Conservation (phyloP, 805 yeast species). For the Ogataea methanolica region DNA sequence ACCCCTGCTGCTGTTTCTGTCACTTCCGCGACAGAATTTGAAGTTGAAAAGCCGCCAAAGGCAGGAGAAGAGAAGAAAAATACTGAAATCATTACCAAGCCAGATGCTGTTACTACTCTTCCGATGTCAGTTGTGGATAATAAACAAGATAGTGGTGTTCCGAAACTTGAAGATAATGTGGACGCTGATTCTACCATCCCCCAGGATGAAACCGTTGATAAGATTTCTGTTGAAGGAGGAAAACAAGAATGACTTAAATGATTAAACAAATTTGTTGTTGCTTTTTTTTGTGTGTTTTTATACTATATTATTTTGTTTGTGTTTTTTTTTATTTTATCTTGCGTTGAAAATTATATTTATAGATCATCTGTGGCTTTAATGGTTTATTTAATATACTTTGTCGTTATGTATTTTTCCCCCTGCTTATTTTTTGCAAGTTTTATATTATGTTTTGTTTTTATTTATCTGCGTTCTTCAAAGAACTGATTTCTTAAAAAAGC, state of each 20-base stretch:
- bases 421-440: no score
- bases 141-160: background rate
- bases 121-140: no score
- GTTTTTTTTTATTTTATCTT: no score
- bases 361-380: no score
- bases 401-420: no score
- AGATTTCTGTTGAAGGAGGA: constrained; percentile 1
- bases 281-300: background rate
- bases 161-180: constrained; percentile 19
- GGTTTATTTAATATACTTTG: no score
- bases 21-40: background rate
- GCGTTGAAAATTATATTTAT: no score
- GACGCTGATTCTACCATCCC: constrained; percentile 48
- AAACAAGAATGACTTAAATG: background rate
- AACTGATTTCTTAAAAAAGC: no score
- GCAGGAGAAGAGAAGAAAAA: background rate
- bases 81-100: background rate
- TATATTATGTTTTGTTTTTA: no score
- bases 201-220: constrained; percentile 38
- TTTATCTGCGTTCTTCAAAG: no score
- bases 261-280: background rate
- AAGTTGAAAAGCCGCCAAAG: background rate
- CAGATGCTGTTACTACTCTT: constrained; percentile 4
- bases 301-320: no score
- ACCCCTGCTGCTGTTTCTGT: background rate